Base-by-base conservation (phyloP, 805 yeast genomes). In the Lipomyces sp. region DNA sequence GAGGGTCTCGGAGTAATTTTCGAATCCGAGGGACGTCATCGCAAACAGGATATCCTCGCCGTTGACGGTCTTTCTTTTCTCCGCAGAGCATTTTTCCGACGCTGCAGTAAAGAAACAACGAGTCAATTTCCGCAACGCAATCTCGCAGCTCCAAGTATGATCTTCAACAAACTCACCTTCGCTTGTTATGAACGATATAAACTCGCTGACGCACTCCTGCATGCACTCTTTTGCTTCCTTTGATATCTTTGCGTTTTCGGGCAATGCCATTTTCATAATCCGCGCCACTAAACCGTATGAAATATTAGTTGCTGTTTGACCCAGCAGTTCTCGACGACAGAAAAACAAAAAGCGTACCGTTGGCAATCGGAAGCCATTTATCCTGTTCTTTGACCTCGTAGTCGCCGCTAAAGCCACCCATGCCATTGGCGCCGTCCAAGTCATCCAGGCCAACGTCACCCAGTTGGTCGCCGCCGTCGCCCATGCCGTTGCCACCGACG, bases 141-240 rank as follows among this genome's bases (percentile, higher is more conserved):
- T n/a, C n/a, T n/a, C n/a, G n/a, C n/a, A n/a, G n/a, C n/a, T n/a
- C n/a, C n/a, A n/a, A n/a, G n/a, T n/a, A n/a, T n/a, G n/a, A n/a
- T n/a, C n/a, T n/a, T n/a, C n/a, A n/a, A 6, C 8, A 24, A 13
- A 29, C 42, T n/a, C 39, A 59, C 62, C 62, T 66, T 82, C 86
- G 31, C 82, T 76, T 2, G 86, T 82, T 47, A 82, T 77, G 65
- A 82, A 82, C 8, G 84, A 78, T 31, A 82, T 83, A 65, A 81
- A 82, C 65, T 82, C 85, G 43, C 78, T 71, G 3, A 81, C 86
- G 62, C 85, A 82, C 62, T 82, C 86, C 65, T 82, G 87, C 69
- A 82, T 80, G 58, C 86, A 80, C 60, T 83, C 90, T 61, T 84
- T 83, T 38, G 90, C 85, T 61, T 84, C 93, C 61, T 84, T 84